Percentiles rank a stretch among this genome's conserved stretches.
These are phyloP conservation scores for Termitomyces sp. DNA, from an alignment of 768 basidiomycete genomes.

Conservation along the genomic window DNA sequence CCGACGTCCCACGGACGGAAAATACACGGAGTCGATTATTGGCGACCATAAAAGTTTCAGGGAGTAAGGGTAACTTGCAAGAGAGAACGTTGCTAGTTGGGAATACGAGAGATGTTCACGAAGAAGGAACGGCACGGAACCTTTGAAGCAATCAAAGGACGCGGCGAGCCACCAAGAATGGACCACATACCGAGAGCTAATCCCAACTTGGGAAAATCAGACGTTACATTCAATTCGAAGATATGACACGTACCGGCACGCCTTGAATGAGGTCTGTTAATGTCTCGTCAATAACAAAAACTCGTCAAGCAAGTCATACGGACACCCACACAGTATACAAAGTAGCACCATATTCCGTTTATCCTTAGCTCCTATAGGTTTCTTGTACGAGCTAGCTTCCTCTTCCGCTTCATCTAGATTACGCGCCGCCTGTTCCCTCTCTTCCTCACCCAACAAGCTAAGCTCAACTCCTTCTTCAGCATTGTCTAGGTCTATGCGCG, in stretches of 20 bases:
- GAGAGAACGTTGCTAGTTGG: constrained; percentile 89
- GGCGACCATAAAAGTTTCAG: constrained; percentile 97
- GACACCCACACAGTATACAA: constrained; percentile 77
- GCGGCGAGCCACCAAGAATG: neutral
- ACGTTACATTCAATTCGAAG: constrained; percentile 3
- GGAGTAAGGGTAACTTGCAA: constrained; percentile 93
- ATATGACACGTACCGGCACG: constrained; percentile 63
- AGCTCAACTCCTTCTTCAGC: constrained; percentile 57
- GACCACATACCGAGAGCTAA: constrained; percentile 73
- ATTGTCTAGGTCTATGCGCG: constrained; percentile 28
- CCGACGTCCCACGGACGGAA: constrained; percentile 79
- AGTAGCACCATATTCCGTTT: constrained; percentile 80
- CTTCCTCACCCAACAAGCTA: constrained; percentile 52
- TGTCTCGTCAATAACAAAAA: constrained; percentile 4
- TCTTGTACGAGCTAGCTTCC: constrained; percentile 29
- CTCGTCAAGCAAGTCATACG: neutral
- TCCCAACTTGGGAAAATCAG: constrained; percentile 51
- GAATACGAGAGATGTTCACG: constrained; percentile 96
- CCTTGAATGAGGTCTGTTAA: constrained; percentile 74
- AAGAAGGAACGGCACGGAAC: constrained; percentile 94
- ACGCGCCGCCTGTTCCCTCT: constrained; percentile 39
- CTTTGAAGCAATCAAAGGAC: constrained; percentile 31
- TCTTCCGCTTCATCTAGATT: constrained; percentile 37
- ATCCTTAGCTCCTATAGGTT: constrained; percentile 64
- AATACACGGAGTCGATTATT: constrained; percentile 89